Percentiles rank a stretch among this genome's conserved stretches.
Conservation (phyloP, 805 yeast genomes). For the Kregervanrija delftensis region DNA sequence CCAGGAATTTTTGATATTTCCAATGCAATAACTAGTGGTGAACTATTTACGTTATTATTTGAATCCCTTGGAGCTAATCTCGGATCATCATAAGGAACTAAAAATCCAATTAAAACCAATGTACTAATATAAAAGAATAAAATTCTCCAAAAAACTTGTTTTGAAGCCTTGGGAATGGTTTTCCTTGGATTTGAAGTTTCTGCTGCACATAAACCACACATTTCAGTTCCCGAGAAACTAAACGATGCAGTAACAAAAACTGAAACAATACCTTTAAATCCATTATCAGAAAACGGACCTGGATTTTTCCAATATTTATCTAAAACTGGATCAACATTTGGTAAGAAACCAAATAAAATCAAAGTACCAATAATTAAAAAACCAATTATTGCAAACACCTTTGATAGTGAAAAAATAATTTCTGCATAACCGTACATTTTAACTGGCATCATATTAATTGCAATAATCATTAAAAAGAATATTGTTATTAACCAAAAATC, state of each 20-base stretch:
- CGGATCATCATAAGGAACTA: conserved; percentile 39
- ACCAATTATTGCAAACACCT: conserved; percentile 42
- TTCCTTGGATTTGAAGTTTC: conserved; percentile 43
- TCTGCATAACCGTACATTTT: conserved; percentile 51
- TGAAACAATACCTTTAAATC: conserved; percentile 47
- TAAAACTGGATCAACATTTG: conserved; percentile 33
- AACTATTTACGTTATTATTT: conserved; percentile 28
- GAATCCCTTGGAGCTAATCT: conserved; percentile 24
- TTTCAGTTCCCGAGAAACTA: conserved; percentile 48
- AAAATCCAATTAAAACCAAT: conserved; percentile 37
- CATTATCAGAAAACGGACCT: conserved; percentile 31
- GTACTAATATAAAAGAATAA: conserved; percentile 39
- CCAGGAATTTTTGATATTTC: conserved; percentile 29
- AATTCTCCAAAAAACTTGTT: conserved; percentile 52
- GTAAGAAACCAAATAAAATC: conserved; percentile 42
- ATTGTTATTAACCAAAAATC: conserved; percentile 46
- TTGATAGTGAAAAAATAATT: conserved; percentile 40
- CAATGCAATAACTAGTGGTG: conserved; percentile 45
- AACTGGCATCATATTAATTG: conserved; percentile 48
- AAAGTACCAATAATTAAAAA: conserved; percentile 50
- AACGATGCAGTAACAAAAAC: conserved; percentile 52
- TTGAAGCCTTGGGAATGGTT: conserved; percentile 44
- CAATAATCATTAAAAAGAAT: conserved; percentile 41
- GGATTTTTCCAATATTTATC: conserved; percentile 42
- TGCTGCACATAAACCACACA: conserved; percentile 45